Base-by-base conservation (phyloP, 2,329 filamentous ascomycete genomes). In the Sclerotinia glacialis region DNA sequence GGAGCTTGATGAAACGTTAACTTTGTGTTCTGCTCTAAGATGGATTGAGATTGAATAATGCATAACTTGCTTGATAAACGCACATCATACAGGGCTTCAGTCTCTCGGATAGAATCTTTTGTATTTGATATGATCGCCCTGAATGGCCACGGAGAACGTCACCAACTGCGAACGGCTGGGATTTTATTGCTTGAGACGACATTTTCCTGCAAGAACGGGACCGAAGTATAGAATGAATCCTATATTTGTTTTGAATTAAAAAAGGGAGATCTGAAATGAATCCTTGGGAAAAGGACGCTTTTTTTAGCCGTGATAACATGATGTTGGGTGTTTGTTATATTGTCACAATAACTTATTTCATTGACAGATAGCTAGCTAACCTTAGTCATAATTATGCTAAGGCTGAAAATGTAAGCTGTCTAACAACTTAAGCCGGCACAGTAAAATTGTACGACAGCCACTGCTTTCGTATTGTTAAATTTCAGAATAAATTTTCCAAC, bases 1-100 rank as follows among this genome's bases (percentile, higher is more conserved):
- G 2, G 34, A 11, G 46, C n/a, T 63, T 40, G 9, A 37, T 37
- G 9, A 14, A 5, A 5, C 2, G n/a, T 62, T 21, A 62, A 6
- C 6, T 31, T 46, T 50, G 11, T 14, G 3, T 3, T 12, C 7
- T 6, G 21, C 14, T 12, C n/a, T 7, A 50, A 26, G 26, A 16
- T 61, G 2, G 21, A 42, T 37, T 37, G 16, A 42, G 16, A 11
- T 3, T 42, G 34, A 14, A 2, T 18, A 12, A 16, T 47, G 18
- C 21, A 40, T 61, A 50, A 26, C 58, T 61, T 7, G 58, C 58
- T 18, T 18, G 16, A 28, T 61, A 40, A 21, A 61, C 44, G 28
- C 44, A 61, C 21, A 21, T 18, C 46, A 61, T 28, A n/a, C n/a
- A n/a, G 16, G 58, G 58, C 1, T 50, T 44, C 21, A 40, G 12